phyloP scores from a whole-genome alignment of 768 basidiomycete genomes.

The Phallus indusiatus region DNA sequence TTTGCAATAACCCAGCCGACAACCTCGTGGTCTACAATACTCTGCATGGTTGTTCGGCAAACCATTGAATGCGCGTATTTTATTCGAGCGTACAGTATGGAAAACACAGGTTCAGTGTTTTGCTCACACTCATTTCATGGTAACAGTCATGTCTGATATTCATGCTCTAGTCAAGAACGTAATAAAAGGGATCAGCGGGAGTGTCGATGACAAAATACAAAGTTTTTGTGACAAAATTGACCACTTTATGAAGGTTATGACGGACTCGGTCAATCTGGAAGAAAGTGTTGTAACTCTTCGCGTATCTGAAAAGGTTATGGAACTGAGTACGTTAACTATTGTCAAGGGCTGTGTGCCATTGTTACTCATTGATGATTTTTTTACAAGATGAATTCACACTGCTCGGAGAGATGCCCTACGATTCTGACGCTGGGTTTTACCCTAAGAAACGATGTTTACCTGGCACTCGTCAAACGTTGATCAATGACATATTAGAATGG shows the following conservation, averaged over 20 bases:
- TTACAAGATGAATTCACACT: not conserved
- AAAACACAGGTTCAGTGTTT: not conserved
- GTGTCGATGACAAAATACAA: not conserved
- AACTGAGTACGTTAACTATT: too few species aligned
- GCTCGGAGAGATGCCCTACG: not conserved
- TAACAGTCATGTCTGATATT: too few species aligned
- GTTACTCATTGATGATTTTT: not conserved
- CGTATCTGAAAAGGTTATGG: not conserved
- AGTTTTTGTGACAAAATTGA: not conserved
- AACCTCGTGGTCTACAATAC: too few species aligned
- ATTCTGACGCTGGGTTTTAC: not conserved
- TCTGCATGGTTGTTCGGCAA: conserved; percentile 13
- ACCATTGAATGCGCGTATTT: conserved; percentile 24
- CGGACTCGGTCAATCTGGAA: not conserved
- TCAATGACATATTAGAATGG: conserved; percentile 14
- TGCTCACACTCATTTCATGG: not conserved
- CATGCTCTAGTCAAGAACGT: not conserved
- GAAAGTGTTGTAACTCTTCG: not conserved
- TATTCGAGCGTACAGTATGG: conserved; percentile 19
- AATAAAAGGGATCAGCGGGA: not conserved
- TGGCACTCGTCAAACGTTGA: conserved; percentile 16
- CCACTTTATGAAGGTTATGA: not conserved
- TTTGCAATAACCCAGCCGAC: not conserved
- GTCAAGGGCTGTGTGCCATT: too few species aligned
- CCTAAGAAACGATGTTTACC: not conserved